Evolutionary conservation across 1,284 basidiomycete species (phyloP), one percentile per base, ranked within the genome.

Genomic region (Rugiboletus extremiorientalis): DNA sequence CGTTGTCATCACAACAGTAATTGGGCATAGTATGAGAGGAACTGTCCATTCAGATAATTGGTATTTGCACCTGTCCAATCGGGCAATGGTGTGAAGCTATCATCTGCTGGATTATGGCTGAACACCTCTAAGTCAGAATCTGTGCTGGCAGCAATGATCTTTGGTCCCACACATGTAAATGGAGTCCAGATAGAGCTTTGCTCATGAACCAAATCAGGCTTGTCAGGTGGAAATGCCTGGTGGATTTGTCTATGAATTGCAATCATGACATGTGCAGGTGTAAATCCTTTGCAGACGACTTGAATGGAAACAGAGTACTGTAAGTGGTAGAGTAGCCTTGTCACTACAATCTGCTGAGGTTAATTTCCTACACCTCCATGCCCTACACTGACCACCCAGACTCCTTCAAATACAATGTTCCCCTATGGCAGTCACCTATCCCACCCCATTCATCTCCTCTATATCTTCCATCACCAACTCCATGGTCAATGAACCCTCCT

Each of bases 61-160:
- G 80, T 82, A 80, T 80, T 81, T 81, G 81, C 78, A 70, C 36
- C 52, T 82, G 81, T 81, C 79, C 75, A 78, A 82, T 78, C 74
- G 76, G 80, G 79, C 81, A 82, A 79, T 53, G 52, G 52, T n/a
- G 52, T 79, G 77, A 83, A 81, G 81, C 81, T 83, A 83, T 54
- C 52, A 82, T 80, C 78, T 79, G 80, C 78, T 81, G 81, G 81
- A 82, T 82, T 82, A 83, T 83, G 80, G 80, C 82, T 83, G 81
- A 83, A 83, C 76, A 80, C 82, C 82, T 83, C 81, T 83, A 83
- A 82, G 80, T 71, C 79, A 81, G 81, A 82, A 83, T 81, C 80
- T 75, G 76, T 82, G 79, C 81, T 80, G 76, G 79, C 82, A 76
- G 77, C 77, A 76, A 82, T 74, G 79, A 81, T 81, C 74, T 80